These are phyloP conservation scores for Geranium rotundifolium DNA, from an alignment of 345 rosid species.

Conservation along the genomic window DNA sequence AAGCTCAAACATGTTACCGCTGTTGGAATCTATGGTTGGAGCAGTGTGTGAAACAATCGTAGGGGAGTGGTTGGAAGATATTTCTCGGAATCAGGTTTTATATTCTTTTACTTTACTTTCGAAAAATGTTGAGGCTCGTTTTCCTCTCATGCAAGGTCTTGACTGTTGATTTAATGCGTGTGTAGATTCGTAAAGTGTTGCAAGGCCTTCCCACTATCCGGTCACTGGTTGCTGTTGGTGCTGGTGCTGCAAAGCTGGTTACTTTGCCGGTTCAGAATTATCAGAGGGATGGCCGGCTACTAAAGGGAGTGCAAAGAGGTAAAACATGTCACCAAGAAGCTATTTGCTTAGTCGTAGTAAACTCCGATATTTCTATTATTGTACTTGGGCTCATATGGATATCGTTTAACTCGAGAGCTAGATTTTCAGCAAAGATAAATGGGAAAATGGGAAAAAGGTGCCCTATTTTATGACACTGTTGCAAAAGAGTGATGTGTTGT, in stretches of 20 bases:
- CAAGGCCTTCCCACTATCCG: conserved; percentile 69
- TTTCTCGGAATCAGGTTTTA: conserved; percentile 86
- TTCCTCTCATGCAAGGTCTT: not conserved
- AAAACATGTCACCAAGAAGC: conserved; percentile 5
- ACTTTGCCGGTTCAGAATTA: conserved; percentile 82
- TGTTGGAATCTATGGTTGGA: conserved; percentile 83
- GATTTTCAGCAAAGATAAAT: too few species aligned
- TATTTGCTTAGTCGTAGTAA: not conserved
- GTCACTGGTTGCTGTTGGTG: conserved; percentile 65
- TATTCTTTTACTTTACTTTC: not conserved
- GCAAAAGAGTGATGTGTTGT: too few species aligned
- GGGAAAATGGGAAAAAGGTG: too few species aligned
- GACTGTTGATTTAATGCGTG: not conserved
- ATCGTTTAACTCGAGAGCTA: too few species aligned
- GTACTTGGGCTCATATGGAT: too few species aligned
- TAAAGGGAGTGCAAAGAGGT: conserved; percentile 97
- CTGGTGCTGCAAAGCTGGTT: conserved; percentile 73
- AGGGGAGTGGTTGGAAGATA: conserved; percentile 92
- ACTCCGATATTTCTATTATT: not conserved
- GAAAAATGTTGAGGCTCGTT: conserved; percentile 8
- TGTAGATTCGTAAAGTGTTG: conserved; percentile 58
- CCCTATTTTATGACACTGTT: too few species aligned
- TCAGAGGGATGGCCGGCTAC: conserved; percentile 67
- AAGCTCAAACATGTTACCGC: conserved; percentile 86
- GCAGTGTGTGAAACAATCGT: conserved; percentile 65